Evolutionary conservation across 2,329 filamentous ascomycete genomes (phyloP).

Genomic region (Fusarium fujikuroi): DNA sequence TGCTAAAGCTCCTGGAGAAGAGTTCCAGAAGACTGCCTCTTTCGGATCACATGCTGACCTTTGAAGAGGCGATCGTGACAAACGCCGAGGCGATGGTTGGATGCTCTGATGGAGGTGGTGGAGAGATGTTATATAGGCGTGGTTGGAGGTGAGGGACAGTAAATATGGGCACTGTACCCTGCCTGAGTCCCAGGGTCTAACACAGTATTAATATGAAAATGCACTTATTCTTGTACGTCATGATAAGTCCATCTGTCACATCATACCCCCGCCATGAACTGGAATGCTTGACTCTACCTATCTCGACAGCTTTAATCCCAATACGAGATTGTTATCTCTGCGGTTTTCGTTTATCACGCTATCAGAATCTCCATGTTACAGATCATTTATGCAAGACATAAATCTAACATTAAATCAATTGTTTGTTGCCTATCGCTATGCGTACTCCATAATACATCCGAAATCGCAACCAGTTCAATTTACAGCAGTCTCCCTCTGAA

Average conservation of each 20-base stretch:
- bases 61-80: constrained; percentile 44
- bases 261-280: constrained; percentile 25
- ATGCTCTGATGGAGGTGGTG: constrained; percentile 29
- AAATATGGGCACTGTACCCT: background rate
- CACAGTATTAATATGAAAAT: constrained; percentile 1
- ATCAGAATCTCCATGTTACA: background rate
- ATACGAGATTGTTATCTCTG: background rate
- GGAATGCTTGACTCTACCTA: background rate
- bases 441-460: background rate
- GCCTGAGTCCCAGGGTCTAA: fast-evolving
- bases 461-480: constrained; percentile 3
- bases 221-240: constrained; percentile 25
- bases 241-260: constrained; percentile 20
- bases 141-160: constrained; percentile 8
- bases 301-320: background rate
- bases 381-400: background rate
- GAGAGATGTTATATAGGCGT: constrained; percentile 29
- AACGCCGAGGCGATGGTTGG: constrained; percentile 47
- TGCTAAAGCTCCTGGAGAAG: constrained; percentile 30
- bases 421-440: constrained; percentile 26
- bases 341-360: background rate
- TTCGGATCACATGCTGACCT: constrained; percentile 42
- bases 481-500: background rate
- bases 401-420: constrained; percentile 3
- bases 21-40: constrained; percentile 43